Evolutionary conservation across 2,329 filamentous ascomycete genomes (phyloP), one percentile per base, ranked within the genome.

Genomic region (Chaetomiaceae sp.): DNA sequence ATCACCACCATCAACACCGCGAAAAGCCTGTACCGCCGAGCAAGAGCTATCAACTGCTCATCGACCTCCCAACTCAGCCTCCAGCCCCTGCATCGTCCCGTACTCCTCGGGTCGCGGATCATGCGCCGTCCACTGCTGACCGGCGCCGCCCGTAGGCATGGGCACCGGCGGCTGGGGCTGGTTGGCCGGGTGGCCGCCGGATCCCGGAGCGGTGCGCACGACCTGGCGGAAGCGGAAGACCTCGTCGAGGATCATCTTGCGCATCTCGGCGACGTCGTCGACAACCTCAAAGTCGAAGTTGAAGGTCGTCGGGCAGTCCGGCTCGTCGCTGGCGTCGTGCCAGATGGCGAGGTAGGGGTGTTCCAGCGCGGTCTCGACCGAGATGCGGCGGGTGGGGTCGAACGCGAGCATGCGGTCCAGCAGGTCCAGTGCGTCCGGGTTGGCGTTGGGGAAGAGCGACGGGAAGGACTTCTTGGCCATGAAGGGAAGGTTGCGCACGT

Each of bases 271-370:
- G 18, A 99, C 90, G 40, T 97, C 94, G 48, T 99, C 92, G 34
- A 96, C 84, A n/a, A 96, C 85, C 71, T 99, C 94, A 66, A 99
- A 99, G 69, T 92, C 87, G 75, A 99, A 99, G 77, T 99, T 91
- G 73, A 99, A 99, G 16, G 90, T 91, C 14, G 87, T 89, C 0
- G 91, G 91, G 75, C 92, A 97, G 60, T 86, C 82, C 18, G 94
- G 94, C 76, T 99, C 94, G 72, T 99, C 94, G 4, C 88, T 91
- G 48, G 91, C 89, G 64, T 99, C 94, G 75, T 99, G 94, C 94
- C 94, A 97, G 75, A 99, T 96, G 67, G 92, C 84, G 51, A 99
- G 81, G 73, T 99, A 99, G 30, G 87, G 87, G 76, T 99, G 94
- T 76, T 97, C 91, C 53, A 99, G 85, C 16, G 94, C 94, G 66